Evolutionary conservation across 305 asterid genomes (phyloP), one percentile per base, ranked within the genome.

Genomic region (Solanum hybrid): DNA sequence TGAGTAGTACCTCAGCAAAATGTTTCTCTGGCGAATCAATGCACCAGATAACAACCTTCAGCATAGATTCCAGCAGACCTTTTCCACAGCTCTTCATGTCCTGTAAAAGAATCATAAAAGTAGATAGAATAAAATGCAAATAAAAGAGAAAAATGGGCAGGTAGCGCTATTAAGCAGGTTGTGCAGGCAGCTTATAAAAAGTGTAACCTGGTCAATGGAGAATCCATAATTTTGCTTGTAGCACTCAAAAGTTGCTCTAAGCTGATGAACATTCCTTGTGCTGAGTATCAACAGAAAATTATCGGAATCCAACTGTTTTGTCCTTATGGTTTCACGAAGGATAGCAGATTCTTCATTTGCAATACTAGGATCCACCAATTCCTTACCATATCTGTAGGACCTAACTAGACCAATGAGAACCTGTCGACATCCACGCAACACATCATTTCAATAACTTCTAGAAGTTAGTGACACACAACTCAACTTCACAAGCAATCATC

Each of bases 11-110:
- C 98, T 94, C 97, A 26, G 98, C 96, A 87, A 95, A 97, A 95
- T 97, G 99, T 88, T 94, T 96, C 91, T 92, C 96, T 10, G 98
- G 98, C 86, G 93, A 42, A 84, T 92, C 95, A 33, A 96, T 87
- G 96, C 98, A 96, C 97, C 95, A 90, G 93, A 96, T 87, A 46
- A 91, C 93, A 86, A 94, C 97, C 91, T 93, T 94, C 93, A 95
- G 35, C 20, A 94, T 67, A 20, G 95, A 92, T 93, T 95, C 97
- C 86, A 92, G 71, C 36, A 90, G 88, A 90, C 95, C 95, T 86
- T 93, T 91, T 20, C 98, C 97, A 85, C 94, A 91, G 67, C 89
- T 89, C 92, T 71, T 81, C 28, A 97, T 92, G 64, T 95, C 97
- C 99, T 96, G 93, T 31, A 22, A 75, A 90, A 40, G 78, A 16